Base-by-base conservation (phyloP, 2,329 filamentous ascomycete genomes). In the Mollisiaceae sp. region DNA sequence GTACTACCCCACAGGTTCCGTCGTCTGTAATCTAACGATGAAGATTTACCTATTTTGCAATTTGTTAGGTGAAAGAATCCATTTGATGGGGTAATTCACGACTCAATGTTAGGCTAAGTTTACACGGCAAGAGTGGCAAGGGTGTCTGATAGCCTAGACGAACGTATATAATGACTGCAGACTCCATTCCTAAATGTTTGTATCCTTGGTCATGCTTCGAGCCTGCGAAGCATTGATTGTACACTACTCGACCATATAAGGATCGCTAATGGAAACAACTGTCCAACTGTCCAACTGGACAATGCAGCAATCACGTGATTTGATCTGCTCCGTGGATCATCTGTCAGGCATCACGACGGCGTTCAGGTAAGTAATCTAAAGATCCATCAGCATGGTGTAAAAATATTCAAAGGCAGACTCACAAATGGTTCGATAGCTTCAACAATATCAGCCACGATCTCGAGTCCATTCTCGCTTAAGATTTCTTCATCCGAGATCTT, bases 341-440 rank as follows among this genome's bases (percentile, higher is more conserved):
- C 58, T 55, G 74, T 93, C 91, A 2, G 91, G 90, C 89, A 91
- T 91, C 65, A 92, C 89, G 52, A 91, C 83, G 65, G 82, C 85
- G 73, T 93, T 93, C 66, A 93, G 77, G 77, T 91, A 91, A 36
- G 87, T 86, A 61, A 93, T 81, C 89, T 92, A 27, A 69, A 43
- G 38, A 56, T 59, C 18, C 8, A n/a, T 68, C 61, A 70, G 65
- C 50, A 38, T 38, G 18, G 39, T 24, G 6, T 12, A 22, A 65
- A 56, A 36, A 11, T 39, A 32, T 59, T 22, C 9, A 32, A 62
- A 62, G 69, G 57, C 18, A 59, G 35, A 86, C 91, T 90, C 81
- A 96, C 93, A 80, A 94, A 97, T 50, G 89, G 89, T 68, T 88
- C 87, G 85, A 97, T 86, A 60, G 86, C 83, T 38, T 82, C 81